Evolutionary conservation across 352 stramenopile genomes (phyloP).

Genomic region (Discostella stelligera): DNA sequence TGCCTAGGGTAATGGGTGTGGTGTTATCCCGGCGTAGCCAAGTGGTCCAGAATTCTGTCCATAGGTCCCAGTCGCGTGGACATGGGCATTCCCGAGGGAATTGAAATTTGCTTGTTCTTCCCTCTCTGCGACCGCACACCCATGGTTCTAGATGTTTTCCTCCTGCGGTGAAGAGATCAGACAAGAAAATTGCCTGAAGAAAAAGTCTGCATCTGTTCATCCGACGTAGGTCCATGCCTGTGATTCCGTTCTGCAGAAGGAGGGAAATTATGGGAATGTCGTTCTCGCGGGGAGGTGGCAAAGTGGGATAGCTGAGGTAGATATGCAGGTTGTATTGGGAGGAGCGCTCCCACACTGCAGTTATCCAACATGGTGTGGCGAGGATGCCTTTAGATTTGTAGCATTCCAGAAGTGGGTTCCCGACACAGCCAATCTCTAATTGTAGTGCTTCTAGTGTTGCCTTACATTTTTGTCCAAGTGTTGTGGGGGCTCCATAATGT

Average conservation of each 20-base stretch:
- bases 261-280: background rate
- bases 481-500: constrained; percentile 18
- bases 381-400: background rate
- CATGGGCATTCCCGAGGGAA: constrained; percentile 8
- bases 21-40: background rate
- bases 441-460: constrained; percentile 8
- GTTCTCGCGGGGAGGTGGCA: background rate
- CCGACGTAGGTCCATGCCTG: background rate
- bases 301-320: background rate
- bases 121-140: too few species aligned
- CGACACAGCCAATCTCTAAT: constrained; percentile 8
- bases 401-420: background rate
- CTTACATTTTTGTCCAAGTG: background rate
- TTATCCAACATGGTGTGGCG: background rate
- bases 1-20: background rate
- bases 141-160: too few species aligned
- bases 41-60: constrained; percentile 3
- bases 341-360: background rate
- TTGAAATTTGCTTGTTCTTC: too few species aligned
- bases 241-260: background rate
- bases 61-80: constrained; percentile 12
- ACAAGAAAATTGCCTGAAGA: too few species aligned
- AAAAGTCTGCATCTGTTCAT: constrained; percentile 4
- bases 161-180: too few species aligned
- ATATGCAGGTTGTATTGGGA: background rate